Evolutionary conservation across 2,329 filamentous ascomycete species (phyloP).

Genomic region (Fusarium avenaceum): DNA sequence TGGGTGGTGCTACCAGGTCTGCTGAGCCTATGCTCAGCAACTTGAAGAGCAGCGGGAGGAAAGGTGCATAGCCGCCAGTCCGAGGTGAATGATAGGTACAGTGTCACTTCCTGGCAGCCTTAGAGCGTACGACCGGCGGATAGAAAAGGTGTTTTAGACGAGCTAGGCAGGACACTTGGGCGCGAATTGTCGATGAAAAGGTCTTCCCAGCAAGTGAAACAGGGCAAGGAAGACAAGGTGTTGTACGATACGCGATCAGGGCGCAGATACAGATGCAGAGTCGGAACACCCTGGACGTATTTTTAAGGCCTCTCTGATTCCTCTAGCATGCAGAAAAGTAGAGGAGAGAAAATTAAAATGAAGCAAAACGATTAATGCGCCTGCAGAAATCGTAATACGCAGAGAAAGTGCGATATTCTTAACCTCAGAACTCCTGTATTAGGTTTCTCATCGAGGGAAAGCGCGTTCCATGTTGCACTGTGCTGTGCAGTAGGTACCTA

Average conservation of each 20-base stretch:
- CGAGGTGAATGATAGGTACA: constrained; percentile 2
- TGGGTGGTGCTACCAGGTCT: constrained; percentile 22
- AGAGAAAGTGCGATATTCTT: neutral
- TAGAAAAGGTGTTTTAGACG: neutral
- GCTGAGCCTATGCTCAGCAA: constrained; percentile 37
- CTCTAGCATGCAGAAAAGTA: neutral
- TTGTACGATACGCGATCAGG: neutral
- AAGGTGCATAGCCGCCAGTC: constrained; percentile 40
- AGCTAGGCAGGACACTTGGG: neutral
- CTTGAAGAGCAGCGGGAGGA: constrained; percentile 3
- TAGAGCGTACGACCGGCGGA: neutral
- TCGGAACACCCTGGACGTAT: neutral
- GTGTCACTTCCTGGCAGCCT: neutral
- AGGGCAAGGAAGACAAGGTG: neutral
- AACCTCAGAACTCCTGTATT: neutral
- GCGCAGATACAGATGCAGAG: neutral
- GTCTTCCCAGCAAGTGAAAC: neutral
- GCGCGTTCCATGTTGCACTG: constrained; percentile 12
- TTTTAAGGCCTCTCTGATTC: neutral
- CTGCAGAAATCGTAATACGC: constrained; percentile 5
- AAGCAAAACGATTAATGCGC: neutral
- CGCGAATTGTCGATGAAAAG: neutral
- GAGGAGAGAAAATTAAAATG: neutral
- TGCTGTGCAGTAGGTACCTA: neutral
- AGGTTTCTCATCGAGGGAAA: neutral